Base-by-base conservation (phyloP, 1,284 basidiomycete genomes). In the Apiotrichum veenhuisii region DNA sequence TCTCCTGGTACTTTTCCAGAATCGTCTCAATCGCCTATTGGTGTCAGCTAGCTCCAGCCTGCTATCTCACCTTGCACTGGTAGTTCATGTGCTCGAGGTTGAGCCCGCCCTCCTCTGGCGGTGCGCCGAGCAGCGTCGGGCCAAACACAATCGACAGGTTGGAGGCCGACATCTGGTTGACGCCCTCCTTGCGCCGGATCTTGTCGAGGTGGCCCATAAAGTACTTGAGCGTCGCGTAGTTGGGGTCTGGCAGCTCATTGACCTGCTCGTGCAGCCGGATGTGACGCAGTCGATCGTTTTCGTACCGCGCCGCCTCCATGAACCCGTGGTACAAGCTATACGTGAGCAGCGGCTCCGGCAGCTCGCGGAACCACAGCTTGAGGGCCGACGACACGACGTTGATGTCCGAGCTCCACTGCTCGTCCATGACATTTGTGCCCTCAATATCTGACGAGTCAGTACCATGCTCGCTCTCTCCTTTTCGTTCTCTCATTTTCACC, bases 61-160 rank as follows among this genome's bases (percentile, higher is more conserved):
- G 25, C 10, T 20, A 4, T 70, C 80, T 59, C 60, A 83, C 83
- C 77, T 83, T 85, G 76, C 85, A 86, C 78, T 85, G 87, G 74
- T 77, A 82, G 64, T 79, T 80, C 73, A 84, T 82, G 65, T 87
- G 84, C 47, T 82, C 81, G 65, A 85, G 66, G 60, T 73, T 80
- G 71, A 75, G 75, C 67, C 71, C 74, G 17, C 70, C 74, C 55
- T 76, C 74, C 55, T 74, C 76, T 23, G 80, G 78, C 25, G 81
- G 81, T 11, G 81, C 77, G 26, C 90, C 87, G 67, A 96, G 88
- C 37, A 99, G 78, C 7, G 95, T 98, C 11, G 95, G 95, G 1
- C 96, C 95, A 77, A 99, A 98, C 11, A 99, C 92, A 65, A 98
- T 97, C 8, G 91, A 87, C 34, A 99, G 78, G 76, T 99, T 99